These are phyloP conservation scores for Pichia phayaonensis DNA, from an alignment of 805 yeast genomes.

Conservation along the genomic window DNA sequence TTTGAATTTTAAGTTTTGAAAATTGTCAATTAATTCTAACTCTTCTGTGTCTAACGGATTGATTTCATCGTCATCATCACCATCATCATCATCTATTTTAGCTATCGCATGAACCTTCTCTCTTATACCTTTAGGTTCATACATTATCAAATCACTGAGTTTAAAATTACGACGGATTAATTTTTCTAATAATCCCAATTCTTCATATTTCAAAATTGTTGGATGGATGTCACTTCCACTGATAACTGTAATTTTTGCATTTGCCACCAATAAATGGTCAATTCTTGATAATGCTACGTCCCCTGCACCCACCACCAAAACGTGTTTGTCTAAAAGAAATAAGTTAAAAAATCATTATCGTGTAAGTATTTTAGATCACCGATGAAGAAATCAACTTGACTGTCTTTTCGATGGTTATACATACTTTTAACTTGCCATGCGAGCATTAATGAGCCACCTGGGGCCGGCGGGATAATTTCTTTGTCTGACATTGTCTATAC, in stretches of 20 bases:
- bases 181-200: conserved; percentile 34
- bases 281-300: conserved; percentile 71
- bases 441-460: conserved; percentile 50
- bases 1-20: conserved; percentile 40
- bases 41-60: conserved; percentile 16
- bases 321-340: conserved; percentile 37
- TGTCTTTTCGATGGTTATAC: conserved; percentile 8
- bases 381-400: neutral
- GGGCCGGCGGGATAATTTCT: conserved; percentile 18
- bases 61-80: conserved; percentile 7
- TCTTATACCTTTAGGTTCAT: conserved; percentile 27
- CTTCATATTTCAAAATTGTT: conserved; percentile 28
- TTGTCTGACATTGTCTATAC: neutral
- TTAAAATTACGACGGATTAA: conserved; percentile 39
- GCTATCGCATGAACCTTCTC: neutral
- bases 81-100: conserved; percentile 16
- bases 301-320: conserved; percentile 71
- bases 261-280: conserved; percentile 57
- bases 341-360: neutral
- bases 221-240: conserved; percentile 34
- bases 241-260: conserved; percentile 63
- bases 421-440: conserved; percentile 67
- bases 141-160: conserved; percentile 42
- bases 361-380: neutral
- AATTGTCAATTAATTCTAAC: conserved; percentile 27